Conservation (phyloP, 345 rosid genomes). For the Barbarea vulgaris region DNA sequence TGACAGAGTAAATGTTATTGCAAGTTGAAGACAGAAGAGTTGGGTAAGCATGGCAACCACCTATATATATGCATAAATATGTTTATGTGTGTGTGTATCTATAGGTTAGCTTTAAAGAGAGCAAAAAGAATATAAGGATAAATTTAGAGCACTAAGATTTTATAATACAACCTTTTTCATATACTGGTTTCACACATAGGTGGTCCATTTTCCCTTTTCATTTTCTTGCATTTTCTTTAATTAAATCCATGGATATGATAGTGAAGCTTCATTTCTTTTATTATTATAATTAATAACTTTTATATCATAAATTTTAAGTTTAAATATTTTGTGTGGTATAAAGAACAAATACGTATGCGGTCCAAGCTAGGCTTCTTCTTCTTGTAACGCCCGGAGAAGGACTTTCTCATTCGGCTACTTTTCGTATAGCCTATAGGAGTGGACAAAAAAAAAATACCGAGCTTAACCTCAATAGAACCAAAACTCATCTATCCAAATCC, state of each 20-base stretch:
- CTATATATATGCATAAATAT: constrained; percentile 25
- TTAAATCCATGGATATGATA: constrained; percentile 9
- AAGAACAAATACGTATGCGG: background rate
- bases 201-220: constrained; percentile 29
- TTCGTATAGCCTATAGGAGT: too few relatives aligned
- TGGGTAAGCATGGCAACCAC: constrained; percentile 33
- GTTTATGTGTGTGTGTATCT: constrained; percentile 15
- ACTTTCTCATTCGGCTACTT: background rate
- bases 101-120: constrained; percentile 11
- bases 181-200: constrained; percentile 37
- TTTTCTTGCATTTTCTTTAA: background rate
- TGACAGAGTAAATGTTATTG: constrained; percentile 1
- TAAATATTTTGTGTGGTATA: background rate
- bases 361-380: background rate
- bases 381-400: background rate
- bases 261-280: background rate
- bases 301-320: background rate
- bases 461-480: too few relatives aligned
- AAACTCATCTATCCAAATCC: too few relatives aligned
- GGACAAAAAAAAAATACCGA: too few relatives aligned
- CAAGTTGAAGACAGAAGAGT: constrained; percentile 33
- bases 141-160: constrained; percentile 39
- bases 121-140: constrained; percentile 41
- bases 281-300: background rate
- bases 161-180: constrained; percentile 33